phyloP scores from a whole-genome alignment of 2,329 filamentous ascomycete genomes.

The Verticillium nonalfalfae region DNA sequence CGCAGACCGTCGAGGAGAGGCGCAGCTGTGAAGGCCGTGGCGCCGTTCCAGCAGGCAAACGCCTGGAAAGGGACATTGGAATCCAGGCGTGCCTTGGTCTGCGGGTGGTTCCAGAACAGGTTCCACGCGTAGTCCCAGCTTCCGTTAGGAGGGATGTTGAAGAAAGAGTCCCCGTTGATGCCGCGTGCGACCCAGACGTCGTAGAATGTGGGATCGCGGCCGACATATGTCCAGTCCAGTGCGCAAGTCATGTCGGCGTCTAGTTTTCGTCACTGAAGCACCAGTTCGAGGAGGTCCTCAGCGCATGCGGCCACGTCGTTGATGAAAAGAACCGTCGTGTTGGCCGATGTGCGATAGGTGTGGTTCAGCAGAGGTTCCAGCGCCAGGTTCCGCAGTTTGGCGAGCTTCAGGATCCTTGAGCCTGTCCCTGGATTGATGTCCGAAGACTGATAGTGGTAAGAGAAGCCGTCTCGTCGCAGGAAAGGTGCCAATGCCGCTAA shows the following conservation, averaged over 20 bases:
- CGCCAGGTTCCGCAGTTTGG: conserved; percentile 45
- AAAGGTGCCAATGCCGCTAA: conserved; percentile 31
- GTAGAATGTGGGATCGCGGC: conserved; percentile 42
- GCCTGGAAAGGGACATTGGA: conserved; percentile 47
- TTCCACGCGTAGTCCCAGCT: conserved; percentile 42
- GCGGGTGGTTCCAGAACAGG: conserved; percentile 44
- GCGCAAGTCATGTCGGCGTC: conserved; percentile 51
- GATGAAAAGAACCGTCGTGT: conserved; percentile 42
- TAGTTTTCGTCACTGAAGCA: conserved; percentile 38
- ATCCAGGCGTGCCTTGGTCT: conserved; percentile 23
- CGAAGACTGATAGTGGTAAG: conserved; percentile 36
- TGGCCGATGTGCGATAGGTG: conserved; percentile 13
- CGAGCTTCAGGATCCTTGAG: conserved; percentile 39
- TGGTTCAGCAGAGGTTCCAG: conserved; percentile 35
- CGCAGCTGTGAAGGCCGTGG: conserved; percentile 37
- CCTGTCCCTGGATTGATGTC: conserved; percentile 33
- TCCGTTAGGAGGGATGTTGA: conserved; percentile 41
- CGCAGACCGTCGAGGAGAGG: conserved; percentile 34
- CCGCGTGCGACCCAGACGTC: conserved; percentile 47
- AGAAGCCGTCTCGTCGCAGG: conserved; percentile 28
- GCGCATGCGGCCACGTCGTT: conserved; percentile 47
- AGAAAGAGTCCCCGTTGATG: conserved; percentile 48
- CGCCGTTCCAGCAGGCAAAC: conserved; percentile 57
- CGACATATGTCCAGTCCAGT: conserved; percentile 50
- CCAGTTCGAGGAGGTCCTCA: conserved; percentile 42